These are phyloP conservation scores for Penicillium atrosanguineum DNA, from an alignment of 495 filamentous ascomycete genomes.

Conservation along the genomic window DNA sequence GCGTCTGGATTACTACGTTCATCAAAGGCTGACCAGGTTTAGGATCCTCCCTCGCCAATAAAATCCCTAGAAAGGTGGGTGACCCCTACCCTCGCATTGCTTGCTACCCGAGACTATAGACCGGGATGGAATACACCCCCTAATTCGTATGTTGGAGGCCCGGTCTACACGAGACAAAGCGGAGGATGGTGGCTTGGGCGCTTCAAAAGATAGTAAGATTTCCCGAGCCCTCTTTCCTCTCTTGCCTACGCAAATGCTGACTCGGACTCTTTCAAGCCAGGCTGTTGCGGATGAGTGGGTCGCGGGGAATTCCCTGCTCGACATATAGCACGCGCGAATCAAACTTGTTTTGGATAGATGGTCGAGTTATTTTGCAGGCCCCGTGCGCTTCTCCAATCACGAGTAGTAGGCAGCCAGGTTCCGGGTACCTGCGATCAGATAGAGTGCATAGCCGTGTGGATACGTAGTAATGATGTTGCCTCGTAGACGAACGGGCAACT, in stretches of 20 bases:
- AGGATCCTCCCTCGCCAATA: no score
- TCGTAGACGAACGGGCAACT: not conserved
- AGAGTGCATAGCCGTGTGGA: slow-evolving; percentile 10
- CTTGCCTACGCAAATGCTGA: not conserved
- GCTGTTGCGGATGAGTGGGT: not conserved
- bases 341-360: not conserved
- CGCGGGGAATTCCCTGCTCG: not conserved
- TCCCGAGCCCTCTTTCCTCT: not conserved
- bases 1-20: no score
- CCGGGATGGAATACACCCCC: no score
- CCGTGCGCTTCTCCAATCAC: not conserved
- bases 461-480: slow-evolving; percentile 6
- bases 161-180: not conserved
- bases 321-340: not conserved
- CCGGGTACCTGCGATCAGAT: slow-evolving; percentile 10
- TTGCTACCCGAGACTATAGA: no score
- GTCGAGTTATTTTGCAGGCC: not conserved
- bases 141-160: no score
- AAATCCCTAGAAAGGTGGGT: no score
- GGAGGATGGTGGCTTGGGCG: slow-evolving; percentile 13
- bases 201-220: not conserved
- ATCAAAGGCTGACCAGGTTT: no score
- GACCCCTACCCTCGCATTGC: no score
- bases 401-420: slow-evolving; percentile 8
- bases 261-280: not conserved